Base-by-base conservation (phyloP, 345 rosid genomes). In the Acer yangbiense region DNA sequence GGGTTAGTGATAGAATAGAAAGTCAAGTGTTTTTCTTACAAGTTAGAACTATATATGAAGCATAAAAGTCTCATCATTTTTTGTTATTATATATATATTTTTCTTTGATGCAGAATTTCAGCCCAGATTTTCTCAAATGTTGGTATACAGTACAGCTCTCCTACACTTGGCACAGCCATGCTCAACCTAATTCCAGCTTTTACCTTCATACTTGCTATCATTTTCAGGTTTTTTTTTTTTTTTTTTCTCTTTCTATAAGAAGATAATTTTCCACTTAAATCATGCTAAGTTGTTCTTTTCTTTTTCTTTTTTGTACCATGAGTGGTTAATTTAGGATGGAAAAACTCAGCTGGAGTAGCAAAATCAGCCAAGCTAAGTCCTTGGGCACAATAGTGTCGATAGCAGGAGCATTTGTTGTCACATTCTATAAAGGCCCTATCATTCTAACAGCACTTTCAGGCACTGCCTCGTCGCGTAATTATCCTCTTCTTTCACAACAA, bases 171-270 rank as follows among this genome's bases (percentile, higher is more conserved):
- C 70, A 82, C 92, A 32, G 89, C 92, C 6, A 80, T 92, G 86
- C 85, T 86, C 57, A 90, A 90, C 67, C 87, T 90, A 10, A 72
- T 91, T 75, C 92, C 90, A 68, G 92, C 89, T 43, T 82, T 92
- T 63, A 83, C 91, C 44, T 92, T 87, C 82, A 60, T 89, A 16
- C 87, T 89, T 69, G 91, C 92, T 46, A 41, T 86, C 82, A 73
- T 82, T 78, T 87, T 81, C 82, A 89, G 92, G 92, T 92, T 71
- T 57, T 65, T 17, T 14, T 3, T 20, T 16, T n/a, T 9, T 21
- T 20, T 20, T 9, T 58, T 16, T 9, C 63, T 20, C 21, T 12
- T 35, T 35, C 39, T 35, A 35, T 35, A 35, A 35, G 6, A 35
- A 35, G 39, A 35, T 4, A 35, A 35, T 35, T 3, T 35, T 29